A percentile compares a stretch with the other conserved stretches of the same genome.
Conservation (phyloP, 345 rosid species). For the Erodium maritimum region DNA sequence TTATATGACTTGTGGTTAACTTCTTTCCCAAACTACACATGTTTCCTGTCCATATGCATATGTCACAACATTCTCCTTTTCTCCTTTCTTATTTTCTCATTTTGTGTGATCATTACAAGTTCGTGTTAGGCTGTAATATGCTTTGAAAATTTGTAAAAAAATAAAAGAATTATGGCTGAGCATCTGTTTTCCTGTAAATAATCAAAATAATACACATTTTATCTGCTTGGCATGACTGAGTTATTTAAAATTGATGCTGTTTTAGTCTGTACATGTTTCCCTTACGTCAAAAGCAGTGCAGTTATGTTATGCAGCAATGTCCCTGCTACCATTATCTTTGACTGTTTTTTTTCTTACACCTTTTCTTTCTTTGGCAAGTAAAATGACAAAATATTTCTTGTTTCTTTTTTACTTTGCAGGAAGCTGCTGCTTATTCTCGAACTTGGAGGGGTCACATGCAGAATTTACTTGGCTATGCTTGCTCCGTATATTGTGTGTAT, state of each 20-base stretch:
- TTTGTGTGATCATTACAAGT: no score
- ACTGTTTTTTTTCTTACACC: no score
- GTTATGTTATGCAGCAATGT: not conserved
- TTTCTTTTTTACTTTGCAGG: slow-evolving; percentile 34
- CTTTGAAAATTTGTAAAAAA: no score
- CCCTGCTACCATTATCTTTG: not conserved
- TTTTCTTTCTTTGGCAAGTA: not conserved
- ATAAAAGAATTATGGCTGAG: no score
- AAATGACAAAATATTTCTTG: not conserved
- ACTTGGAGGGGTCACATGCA: slow-evolving; percentile 97
- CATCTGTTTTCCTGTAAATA: no score
- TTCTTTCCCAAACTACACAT: not conserved
- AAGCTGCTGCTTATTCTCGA: slow-evolving; percentile 88
- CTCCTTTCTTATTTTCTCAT: no score
- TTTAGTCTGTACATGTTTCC: no score
- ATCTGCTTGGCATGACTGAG: no score
- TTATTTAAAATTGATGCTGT: no score
- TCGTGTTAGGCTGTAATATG: no score
- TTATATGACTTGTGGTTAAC: not conserved
- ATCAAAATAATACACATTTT: no score
- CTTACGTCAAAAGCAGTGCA: not conserved
- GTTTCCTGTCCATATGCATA: not conserved
- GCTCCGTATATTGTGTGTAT: slow-evolving; percentile 86
- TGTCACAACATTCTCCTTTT: no score
- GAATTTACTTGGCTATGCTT: slow-evolving; percentile 92